Evolutionary conservation across 208 protist genomes (phyloP).

Genomic region (Leptomonas pyrrhocoris): DNA sequence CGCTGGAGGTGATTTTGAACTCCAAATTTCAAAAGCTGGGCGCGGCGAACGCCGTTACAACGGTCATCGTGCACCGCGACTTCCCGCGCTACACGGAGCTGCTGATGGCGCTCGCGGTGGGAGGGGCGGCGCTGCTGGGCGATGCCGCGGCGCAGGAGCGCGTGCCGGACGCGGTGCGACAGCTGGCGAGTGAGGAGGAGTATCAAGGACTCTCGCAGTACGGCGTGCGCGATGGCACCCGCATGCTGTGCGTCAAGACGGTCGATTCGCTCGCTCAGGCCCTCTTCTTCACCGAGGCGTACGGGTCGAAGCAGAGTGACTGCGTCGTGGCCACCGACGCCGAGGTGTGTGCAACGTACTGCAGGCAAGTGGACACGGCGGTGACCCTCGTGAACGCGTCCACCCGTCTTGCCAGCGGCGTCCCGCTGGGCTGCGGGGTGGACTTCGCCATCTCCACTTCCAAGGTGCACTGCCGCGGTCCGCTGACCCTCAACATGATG

Average conservation of each 20-base stretch:
- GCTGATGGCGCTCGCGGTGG: conserved; percentile 39
- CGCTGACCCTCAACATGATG: conserved; percentile 47
- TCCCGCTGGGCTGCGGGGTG: conserved; percentile 49
- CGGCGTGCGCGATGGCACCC: conserved; percentile 36
- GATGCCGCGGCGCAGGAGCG: conserved; percentile 41
- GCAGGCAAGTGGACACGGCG: conserved; percentile 45
- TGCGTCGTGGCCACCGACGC: conserved; percentile 56
- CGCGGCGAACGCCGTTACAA: conserved; percentile 58
- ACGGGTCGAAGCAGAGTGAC: conserved; percentile 62
- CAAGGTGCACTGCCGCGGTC: conserved; percentile 56
- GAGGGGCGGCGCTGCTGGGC: conserved; percentile 42
- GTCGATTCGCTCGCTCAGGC: conserved; percentile 49
- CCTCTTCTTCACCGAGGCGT: conserved; percentile 62
- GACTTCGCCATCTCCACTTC: conserved; percentile 64
- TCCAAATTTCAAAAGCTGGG: conserved; percentile 51
- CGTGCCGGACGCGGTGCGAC: conserved; percentile 38
- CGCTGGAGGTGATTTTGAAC: conserved; percentile 52
- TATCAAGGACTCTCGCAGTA: conserved; percentile 48
- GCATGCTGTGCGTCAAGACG: conserved; percentile 52
- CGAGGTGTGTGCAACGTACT: conserved; percentile 40
- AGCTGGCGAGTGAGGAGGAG: conserved; percentile 57
- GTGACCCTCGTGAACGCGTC: conserved; percentile 65
- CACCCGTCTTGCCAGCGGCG: conserved; percentile 56
- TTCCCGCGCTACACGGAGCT: conserved; percentile 63
- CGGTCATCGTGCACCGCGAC: conserved; percentile 46